Evolutionary conservation across 2,329 filamentous ascomycete species (phyloP).

Genomic region (Colletotrichum coccodes): DNA sequence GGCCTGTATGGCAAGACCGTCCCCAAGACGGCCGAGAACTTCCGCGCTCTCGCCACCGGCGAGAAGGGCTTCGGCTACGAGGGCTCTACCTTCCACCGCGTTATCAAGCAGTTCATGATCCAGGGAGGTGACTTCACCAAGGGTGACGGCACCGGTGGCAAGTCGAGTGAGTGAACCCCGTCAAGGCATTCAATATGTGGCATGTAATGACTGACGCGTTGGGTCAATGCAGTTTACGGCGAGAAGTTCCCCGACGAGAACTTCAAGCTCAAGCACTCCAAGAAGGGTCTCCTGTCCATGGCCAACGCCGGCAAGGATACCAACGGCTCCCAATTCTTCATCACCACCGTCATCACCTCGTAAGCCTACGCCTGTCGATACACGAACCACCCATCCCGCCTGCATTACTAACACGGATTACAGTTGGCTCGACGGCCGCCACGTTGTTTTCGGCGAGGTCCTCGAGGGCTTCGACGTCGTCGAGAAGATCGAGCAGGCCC

Average conservation of each 20-base stretch:
- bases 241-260: slow-evolving; percentile 89
- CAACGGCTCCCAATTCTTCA: slow-evolving; percentile 92
- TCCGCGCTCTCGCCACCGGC: slow-evolving; percentile 83
- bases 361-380: slow-evolving; percentile 51
- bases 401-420: slow-evolving; percentile 1
- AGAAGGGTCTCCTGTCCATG: slow-evolving; percentile 86
- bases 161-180: slow-evolving; percentile 72
- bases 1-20: slow-evolving; percentile 90
- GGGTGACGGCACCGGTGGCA: slow-evolving; percentile 84
- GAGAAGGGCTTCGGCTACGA: slow-evolving; percentile 89
- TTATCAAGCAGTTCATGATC: slow-evolving; percentile 93
- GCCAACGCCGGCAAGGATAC: slow-evolving; percentile 87
- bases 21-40: slow-evolving; percentile 79
- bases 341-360: slow-evolving; percentile 84
- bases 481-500: slow-evolving; percentile 79
- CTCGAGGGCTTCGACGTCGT: slow-evolving; percentile 86
- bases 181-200: background rate
- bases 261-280: slow-evolving; percentile 94
- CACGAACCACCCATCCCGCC: background rate
- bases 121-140: slow-evolving; percentile 91
- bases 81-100: slow-evolving; percentile 86
- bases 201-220: background rate
- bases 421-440: slow-evolving; percentile 84
- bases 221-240: slow-evolving; percentile 77
- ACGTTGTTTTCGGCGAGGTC: slow-evolving; percentile 91